phyloP scores from a whole-genome alignment of 2,329 filamentous ascomycete genomes.

The Pseudogymnoascus sp. region DNA sequence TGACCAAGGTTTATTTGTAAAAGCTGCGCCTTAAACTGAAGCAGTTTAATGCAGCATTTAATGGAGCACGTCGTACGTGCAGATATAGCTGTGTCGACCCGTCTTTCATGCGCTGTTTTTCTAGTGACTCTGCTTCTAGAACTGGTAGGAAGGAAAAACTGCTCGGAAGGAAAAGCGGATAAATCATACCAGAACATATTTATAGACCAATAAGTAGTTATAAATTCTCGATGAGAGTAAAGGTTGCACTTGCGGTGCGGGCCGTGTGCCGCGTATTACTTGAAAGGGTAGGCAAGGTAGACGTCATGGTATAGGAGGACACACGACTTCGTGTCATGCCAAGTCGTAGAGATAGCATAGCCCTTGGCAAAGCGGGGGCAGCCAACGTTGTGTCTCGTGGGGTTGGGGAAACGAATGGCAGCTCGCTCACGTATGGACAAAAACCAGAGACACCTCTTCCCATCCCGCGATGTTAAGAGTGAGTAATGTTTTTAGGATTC shows the following conservation, averaged over 20 bases:
- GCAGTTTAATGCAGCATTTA: background rate
- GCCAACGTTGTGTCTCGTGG: background rate
- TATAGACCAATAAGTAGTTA: background rate
- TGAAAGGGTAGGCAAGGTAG: background rate
- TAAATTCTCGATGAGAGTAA: background rate
- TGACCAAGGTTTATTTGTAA: background rate
- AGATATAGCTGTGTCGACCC: background rate
- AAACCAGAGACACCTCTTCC: background rate
- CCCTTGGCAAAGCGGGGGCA: background rate
- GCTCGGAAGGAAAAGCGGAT: too few relatives aligned
- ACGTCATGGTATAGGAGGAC: background rate
- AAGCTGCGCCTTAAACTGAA: background rate
- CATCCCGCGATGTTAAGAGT: background rate
- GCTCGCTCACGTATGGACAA: background rate
- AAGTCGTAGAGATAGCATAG: background rate
- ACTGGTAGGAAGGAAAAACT: background rate
- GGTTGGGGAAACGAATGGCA: background rate
- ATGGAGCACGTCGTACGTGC: background rate
- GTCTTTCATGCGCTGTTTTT: background rate
- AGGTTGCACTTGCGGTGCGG: background rate
- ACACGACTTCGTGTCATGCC: background rate
- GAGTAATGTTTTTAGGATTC: background rate
- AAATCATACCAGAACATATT: background rate
- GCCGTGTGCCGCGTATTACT: background rate
- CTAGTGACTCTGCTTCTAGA: background rate